Evolutionary conservation across 2,329 filamentous ascomycete species (phyloP), one percentile per base, ranked within the genome.

Genomic region (Ophiostoma montium): DNA sequence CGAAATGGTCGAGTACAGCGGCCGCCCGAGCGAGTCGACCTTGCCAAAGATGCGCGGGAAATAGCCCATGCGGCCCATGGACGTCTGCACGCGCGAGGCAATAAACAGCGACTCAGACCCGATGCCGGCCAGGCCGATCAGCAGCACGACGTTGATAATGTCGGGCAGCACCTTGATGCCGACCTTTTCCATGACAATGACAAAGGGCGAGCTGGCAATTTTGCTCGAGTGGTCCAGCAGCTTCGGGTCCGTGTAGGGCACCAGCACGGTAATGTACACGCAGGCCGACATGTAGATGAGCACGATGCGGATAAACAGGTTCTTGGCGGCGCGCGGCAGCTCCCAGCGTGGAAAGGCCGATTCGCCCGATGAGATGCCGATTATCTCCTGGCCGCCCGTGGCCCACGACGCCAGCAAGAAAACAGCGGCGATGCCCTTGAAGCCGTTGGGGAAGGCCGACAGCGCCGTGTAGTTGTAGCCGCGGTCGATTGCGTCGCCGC

Each of bases 321-420:
- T 52, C 42, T 49, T 50, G 49, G 39, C 21, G 2, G 53, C 53
- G 7, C 53, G 53, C 13, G 53, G 53, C 41, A 55, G 51, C 42
- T 55, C 51, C 53, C 51, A 53, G 50, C 53, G 53, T n/a, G 53
- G 53, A 16, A 53, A 52, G 21, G 46, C 45, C 12, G 52, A 53
- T 45, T 53, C 52, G 45, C 52, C 52, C 3, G 46, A 49, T 7
- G 52, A 84, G 57, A 87, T 82, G 55, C 74, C 78, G 57, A 88
- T 85, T 60, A 89, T 54, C 19, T 54, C 53, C 38, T 54, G 53
- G 13, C 53, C 53, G 80, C 67, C 86, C 74, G 67, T 88, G 86
- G 38, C 83, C 83, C 39, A 85, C 48, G 35, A 88, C 6, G 82
- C 80, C 57, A 89, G 79, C 75, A 80, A 87, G 65, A 88, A 86